These are phyloP conservation scores for Actinomucor elegans DNA, from an alignment of 371 early-diverging fungal species.

Conservation along the genomic window DNA sequence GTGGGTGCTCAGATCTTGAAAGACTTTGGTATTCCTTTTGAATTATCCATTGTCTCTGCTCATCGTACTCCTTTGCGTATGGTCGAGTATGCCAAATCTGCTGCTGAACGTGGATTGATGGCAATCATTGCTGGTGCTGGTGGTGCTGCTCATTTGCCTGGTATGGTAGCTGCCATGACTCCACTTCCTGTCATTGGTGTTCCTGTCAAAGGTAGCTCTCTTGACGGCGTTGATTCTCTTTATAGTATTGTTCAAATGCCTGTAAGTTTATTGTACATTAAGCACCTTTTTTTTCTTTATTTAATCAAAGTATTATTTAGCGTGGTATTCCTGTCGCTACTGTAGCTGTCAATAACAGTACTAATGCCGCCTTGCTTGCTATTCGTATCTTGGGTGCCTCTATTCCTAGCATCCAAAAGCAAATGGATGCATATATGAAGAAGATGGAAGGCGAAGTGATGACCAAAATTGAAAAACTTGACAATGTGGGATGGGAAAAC, in stretches of 20 bases:
- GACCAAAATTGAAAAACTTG: conserved; percentile 78
- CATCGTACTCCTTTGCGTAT: conserved; percentile 94
- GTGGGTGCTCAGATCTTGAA: conserved; percentile 85
- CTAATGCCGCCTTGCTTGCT: conserved; percentile 93
- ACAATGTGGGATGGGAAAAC: conserved; percentile 51
- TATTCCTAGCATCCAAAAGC: conserved; percentile 69
- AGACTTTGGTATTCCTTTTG: conserved; percentile 90
- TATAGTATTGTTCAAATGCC: conserved; percentile 99
- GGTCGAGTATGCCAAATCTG: conserved; percentile 87
- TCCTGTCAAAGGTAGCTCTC: conserved; percentile 87
- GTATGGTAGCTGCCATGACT: conserved; percentile 97
- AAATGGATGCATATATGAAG: conserved; percentile 76
- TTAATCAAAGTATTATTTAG: conserved; percentile 33
- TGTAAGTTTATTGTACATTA: conserved; percentile 66
- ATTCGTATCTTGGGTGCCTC: conserved; percentile 88
- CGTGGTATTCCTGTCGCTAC: conserved; percentile 97
- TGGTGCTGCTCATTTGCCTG: conserved; percentile 97
- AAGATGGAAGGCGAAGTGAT: conserved; percentile 84
- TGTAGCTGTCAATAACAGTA: conserved; percentile 95
- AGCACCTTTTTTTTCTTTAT: not conserved
- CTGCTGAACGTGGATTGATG: conserved; percentile 87
- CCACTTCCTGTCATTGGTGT: conserved; percentile 97
- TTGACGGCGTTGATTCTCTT: conserved; percentile 95
- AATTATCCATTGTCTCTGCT: conserved; percentile 92
- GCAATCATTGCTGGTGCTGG: conserved; percentile 97